Percentiles rank a stretch among this genome's conserved stretches.
Conservation (phyloP, 75 land plant genomes). For the Picea glauca region DNA sequence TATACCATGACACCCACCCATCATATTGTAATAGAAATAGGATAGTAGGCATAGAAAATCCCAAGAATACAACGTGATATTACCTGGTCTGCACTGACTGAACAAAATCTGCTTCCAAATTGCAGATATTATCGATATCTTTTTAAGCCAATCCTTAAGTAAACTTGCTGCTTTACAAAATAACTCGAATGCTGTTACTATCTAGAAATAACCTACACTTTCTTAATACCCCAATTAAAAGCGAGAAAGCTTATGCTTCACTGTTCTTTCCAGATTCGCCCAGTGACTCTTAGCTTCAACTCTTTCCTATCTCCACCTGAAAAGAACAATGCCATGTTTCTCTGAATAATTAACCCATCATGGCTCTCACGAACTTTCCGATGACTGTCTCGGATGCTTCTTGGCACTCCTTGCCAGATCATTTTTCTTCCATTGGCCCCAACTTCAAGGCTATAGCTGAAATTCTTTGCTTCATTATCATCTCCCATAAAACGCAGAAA, state of each 20-base stretch:
- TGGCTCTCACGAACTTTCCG: constrained; percentile 58
- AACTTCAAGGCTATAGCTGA: constrained; percentile 53
- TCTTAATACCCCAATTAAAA: too few relatives aligned
- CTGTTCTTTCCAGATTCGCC: constrained; percentile 64
- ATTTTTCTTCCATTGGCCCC: constrained; percentile 54
- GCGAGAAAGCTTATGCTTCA: background rate
- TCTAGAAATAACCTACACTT: background rate
- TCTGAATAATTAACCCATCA: constrained; percentile 60
- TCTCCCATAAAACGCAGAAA: constrained; percentile 73
- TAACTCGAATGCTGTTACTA: background rate
- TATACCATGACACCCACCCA: background rate
- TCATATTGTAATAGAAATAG: background rate
- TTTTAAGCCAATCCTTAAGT: background rate
- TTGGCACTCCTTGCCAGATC: constrained; percentile 59
- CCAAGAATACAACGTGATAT: background rate
- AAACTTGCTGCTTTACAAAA: background rate
- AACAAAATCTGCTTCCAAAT: background rate
- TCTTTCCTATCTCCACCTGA: constrained; percentile 61
- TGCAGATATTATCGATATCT: background rate
- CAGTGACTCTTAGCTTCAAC: constrained; percentile 54
- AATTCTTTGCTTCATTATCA: constrained; percentile 46
- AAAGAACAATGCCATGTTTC: constrained; percentile 66
- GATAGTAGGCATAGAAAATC: background rate
- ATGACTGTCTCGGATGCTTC: constrained; percentile 63
- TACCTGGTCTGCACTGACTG: background rate